Conservation (phyloP, 371 early-diverging fungal genomes). For the Circinella minor region DNA sequence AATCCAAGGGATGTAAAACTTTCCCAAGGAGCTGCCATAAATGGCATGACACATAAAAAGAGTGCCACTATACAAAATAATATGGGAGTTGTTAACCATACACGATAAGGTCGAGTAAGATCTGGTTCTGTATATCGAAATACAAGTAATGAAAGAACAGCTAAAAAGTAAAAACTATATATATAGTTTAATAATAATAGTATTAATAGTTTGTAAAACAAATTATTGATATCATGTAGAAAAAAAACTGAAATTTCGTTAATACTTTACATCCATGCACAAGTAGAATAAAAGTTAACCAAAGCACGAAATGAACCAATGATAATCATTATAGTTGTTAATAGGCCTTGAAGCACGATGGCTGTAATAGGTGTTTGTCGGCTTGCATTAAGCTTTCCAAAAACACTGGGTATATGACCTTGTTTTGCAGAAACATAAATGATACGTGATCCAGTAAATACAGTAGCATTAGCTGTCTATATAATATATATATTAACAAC, state of each 20-base stretch:
- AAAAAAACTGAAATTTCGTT: neutral
- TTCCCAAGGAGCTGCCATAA: conserved; percentile 65
- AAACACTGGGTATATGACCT: conserved; percentile 70
- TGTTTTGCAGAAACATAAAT: conserved; percentile 75
- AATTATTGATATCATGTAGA: no score
- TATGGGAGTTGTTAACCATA: conserved; percentile 65
- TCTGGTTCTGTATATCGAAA: conserved; percentile 67
- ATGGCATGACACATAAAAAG: conserved; percentile 66
- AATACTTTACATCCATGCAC: conserved; percentile 70
- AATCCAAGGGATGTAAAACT: conserved; percentile 50
- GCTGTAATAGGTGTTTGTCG: conserved; percentile 76
- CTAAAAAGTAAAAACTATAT: conserved; percentile 50
- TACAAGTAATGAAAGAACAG: conserved; percentile 56
- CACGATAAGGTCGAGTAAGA: conserved; percentile 64
- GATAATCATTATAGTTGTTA: conserved; percentile 69
- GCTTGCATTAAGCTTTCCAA: conserved; percentile 64
- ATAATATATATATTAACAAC: neutral
- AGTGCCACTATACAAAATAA: conserved; percentile 63
- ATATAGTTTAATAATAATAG: neutral
- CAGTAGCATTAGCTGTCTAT: conserved; percentile 74
- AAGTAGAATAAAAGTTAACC: conserved; percentile 77
- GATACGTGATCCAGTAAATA: conserved; percentile 78
- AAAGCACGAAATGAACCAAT: conserved; percentile 70
- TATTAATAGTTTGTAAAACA: no score
- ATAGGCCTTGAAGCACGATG: conserved; percentile 62